Conservation (phyloP, 2,329 filamentous ascomycete genomes). For the Tolypocladium tropicale region DNA sequence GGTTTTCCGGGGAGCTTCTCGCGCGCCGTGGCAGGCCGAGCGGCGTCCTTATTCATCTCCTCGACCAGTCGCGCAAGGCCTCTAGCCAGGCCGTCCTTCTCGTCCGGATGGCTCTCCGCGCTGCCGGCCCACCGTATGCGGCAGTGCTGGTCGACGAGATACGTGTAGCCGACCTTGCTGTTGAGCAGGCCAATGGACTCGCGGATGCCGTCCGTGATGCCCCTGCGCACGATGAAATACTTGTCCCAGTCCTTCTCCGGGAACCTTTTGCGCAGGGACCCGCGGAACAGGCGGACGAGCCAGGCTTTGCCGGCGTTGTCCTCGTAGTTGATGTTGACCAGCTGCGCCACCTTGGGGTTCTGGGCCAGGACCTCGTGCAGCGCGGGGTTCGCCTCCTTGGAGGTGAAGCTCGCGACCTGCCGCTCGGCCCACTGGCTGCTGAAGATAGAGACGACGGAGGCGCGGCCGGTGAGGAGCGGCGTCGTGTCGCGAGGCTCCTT, state of each 20-base stretch:
- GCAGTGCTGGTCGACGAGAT: slow-evolving; percentile 78
- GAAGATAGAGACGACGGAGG: slow-evolving; percentile 73
- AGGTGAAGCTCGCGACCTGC: slow-evolving; percentile 66
- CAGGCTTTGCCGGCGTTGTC: slow-evolving; percentile 61
- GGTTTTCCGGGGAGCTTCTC: slow-evolving; percentile 21
- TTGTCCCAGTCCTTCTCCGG: slow-evolving; percentile 43
- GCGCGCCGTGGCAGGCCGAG: slow-evolving; percentile 20
- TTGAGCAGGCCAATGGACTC: slow-evolving; percentile 67
- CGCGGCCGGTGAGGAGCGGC: slow-evolving; percentile 57
- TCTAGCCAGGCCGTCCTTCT: slow-evolving; percentile 56
- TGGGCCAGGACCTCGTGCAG: slow-evolving; percentile 51
- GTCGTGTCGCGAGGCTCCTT: slow-evolving; percentile 58
- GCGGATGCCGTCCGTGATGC: slow-evolving; percentile 49
- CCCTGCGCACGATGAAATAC: slow-evolving; percentile 52
- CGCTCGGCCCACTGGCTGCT: slow-evolving; percentile 76
- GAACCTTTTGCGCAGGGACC: slow-evolving; percentile 38
- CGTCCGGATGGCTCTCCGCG: slow-evolving; percentile 52
- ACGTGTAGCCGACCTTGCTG: slow-evolving; percentile 86
- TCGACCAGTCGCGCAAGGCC: slow-evolving; percentile 52
- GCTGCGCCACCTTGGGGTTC: slow-evolving; percentile 51
- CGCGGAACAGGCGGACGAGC: slow-evolving; percentile 47
- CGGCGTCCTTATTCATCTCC: slow-evolving; percentile 36
- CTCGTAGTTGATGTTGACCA: slow-evolving; percentile 82
- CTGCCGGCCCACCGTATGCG: slow-evolving; percentile 93
- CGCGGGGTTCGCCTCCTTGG: slow-evolving; percentile 55